Base-by-base conservation (phyloP, 2,329 filamentous ascomycete genomes). In the Lachnellula arida region DNA sequence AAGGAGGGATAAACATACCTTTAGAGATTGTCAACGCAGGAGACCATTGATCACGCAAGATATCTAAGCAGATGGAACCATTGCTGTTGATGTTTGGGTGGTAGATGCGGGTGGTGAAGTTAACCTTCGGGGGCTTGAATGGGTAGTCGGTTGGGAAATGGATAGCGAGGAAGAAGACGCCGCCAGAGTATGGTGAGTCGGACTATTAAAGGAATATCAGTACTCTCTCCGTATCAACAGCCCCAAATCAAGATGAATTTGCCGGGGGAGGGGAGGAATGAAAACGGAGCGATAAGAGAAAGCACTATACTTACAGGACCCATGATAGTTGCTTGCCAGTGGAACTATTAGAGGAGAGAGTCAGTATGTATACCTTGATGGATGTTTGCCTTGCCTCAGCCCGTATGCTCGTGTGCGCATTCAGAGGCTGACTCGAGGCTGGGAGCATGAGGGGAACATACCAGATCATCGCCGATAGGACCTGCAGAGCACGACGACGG, bases 291-390 rank as follows among this genome's bases (percentile, higher is more conserved):
- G 51, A 53, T 43, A 56, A 60, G 62, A 65, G 65, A 70, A 60
- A 57, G 19, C 3, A 67, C 51, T 54, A 59, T 56, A 85, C 90
- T 85, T 86, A 96, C 91, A 74, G 94, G 94, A 77, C 94, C 94
- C 94, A 99, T 99, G 75, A 99, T 99, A 52, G 94, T 99, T 71
- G 94, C 94, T 87, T 99, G 94, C 94, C 94, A 99, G 86, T 97
- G 94, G 74, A 99, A 99, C 93, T 99, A 66, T 59, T 54, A 40
- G 58, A 56, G 46, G 47, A 49, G 25, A 32, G 51, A 53, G 66
- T 77, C 62, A 77, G 73, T 58, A 59, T 61, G 58, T 44, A 28
- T 15, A 46, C 55, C 55, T 53, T 40, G 47, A 44, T 37, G 25
- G 25, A 2, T 9, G 25, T 9, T 54, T 46, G 23, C 39, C 28